A percentile compares a stretch with the other conserved stretches of the same genome.
Evolutionary conservation across 441 rosid species (phyloP).

Genomic region (Mallotus japonicus): DNA sequence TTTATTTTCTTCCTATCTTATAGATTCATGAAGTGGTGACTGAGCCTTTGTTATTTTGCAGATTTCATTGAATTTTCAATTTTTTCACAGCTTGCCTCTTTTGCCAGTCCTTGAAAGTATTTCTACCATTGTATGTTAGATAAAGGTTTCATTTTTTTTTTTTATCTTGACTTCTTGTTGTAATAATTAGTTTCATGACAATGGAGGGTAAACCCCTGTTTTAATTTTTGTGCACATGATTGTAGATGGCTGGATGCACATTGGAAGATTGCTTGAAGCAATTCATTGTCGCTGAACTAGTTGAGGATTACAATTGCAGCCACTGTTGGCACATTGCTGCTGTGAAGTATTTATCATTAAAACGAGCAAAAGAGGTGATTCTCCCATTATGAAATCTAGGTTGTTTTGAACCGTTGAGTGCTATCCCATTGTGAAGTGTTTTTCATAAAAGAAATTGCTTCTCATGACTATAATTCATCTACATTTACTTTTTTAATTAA

Average conservation of each 20-base stretch:
- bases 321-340: slow-evolving; percentile 88
- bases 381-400: not conserved
- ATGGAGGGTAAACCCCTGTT: not conserved
- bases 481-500: not conserved
- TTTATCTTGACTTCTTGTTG: slow-evolving; percentile 16
- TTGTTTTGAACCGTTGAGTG: not conserved
- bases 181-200: not conserved
- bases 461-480: not conserved
- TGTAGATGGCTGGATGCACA: slow-evolving; percentile 57
- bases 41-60: slow-evolving; percentile 35
- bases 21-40: not conserved
- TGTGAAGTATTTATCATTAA: slow-evolving; percentile 43
- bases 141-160: slow-evolving; percentile 37
- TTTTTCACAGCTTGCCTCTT: slow-evolving; percentile 77
- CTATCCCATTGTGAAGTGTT: not conserved
- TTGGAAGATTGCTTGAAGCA: slow-evolving; percentile 72
- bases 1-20: not conserved
- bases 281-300: slow-evolving; percentile 54
- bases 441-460: not conserved
- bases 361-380: slow-evolving; percentile 51
- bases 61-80: slow-evolving; percentile 82
- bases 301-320: slow-evolving; percentile 69
- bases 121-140: slow-evolving; percentile 68
- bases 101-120: slow-evolving; percentile 49
- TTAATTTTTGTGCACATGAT: slow-evolving; percentile 19